Conservation (phyloP, 768 basidiomycete genomes). For the Russula olivacea region DNA sequence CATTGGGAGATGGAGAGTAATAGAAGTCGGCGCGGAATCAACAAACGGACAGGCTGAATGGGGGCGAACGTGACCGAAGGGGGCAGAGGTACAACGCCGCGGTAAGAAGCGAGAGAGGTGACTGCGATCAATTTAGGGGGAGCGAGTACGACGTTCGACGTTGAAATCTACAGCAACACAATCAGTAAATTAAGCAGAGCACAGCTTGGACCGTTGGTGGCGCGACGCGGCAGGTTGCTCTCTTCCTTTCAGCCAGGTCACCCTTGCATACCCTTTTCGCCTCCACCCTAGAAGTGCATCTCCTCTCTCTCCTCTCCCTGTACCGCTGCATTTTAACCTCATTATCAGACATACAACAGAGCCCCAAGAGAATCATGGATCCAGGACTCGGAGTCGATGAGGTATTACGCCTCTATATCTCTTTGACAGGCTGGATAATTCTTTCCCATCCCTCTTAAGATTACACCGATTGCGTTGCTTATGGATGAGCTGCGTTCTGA, state of each 20-base stretch:
- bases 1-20: constrained; percentile 1
- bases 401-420: constrained; percentile 39
- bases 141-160: neutral
- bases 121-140: neutral
- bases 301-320: neutral
- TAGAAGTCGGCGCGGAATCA: constrained; percentile 7
- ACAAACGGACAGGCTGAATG: neutral
- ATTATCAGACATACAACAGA: neutral
- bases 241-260: constrained; percentile 6
- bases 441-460: constrained; percentile 37
- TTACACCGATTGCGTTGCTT: constrained; percentile 91
- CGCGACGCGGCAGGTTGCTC: constrained; percentile 4
- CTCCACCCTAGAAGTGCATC: constrained; percentile 6
- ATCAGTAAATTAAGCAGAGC: neutral
- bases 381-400: constrained; percentile 60
- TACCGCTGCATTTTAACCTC: neutral
- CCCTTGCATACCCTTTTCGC: constrained; percentile 15
- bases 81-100: constrained; percentile 10
- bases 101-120: neutral
- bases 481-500: constrained; percentile 98
- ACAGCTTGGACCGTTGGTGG: neutral
- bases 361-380: constrained; percentile 19
- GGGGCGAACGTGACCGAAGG: constrained; percentile 4
- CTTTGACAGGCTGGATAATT: neutral
- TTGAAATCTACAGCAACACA: neutral